Evolutionary conservation across 1,284 basidiomycete species (phyloP).

Genomic region (Cryptococcus jaspeensis): DNA sequence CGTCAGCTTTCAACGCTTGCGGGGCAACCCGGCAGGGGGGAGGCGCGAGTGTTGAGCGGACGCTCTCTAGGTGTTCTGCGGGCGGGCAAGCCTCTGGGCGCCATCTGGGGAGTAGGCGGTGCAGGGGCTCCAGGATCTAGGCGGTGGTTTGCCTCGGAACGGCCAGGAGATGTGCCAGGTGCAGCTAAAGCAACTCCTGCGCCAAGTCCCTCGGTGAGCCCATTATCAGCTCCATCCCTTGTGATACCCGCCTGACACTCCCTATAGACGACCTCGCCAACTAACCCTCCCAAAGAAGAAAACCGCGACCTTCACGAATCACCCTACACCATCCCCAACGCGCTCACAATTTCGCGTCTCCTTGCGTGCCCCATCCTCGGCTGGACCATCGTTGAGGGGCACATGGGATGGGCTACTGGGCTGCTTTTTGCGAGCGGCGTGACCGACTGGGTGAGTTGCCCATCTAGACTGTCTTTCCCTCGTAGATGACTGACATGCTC

Average conservation of each 20-base stretch:
- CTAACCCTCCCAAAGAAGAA: conserved; percentile 5
- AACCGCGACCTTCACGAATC: conserved; percentile 65
- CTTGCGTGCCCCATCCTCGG: conserved; percentile 84
- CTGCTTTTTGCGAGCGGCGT: conserved; percentile 84
- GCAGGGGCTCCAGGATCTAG: neutral
- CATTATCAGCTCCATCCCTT: too few species aligned
- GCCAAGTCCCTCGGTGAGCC: conserved; percentile 1
- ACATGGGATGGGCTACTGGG: conserved; percentile 75
- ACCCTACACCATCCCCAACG: conserved; percentile 91
- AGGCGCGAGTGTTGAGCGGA: too few species aligned
- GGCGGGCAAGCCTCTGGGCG: too few species aligned
- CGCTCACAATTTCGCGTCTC: conserved; percentile 84
- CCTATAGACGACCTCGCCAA: neutral
- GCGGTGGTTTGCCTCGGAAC: neutral
- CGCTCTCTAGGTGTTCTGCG: too few species aligned
- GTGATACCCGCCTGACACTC: neutral
- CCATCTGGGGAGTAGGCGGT: too few species aligned
- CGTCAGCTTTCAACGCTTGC: conserved; percentile 9
- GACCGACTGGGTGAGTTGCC: conserved; percentile 73
- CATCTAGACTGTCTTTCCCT: too few species aligned
- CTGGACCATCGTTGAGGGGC: conserved; percentile 82
- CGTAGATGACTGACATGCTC: conserved; percentile 4
- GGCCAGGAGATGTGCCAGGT: conserved; percentile 1
- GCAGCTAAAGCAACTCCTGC: neutral
- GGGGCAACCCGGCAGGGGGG: too few species aligned